Base-by-base conservation (phyloP, 2,329 filamentous ascomycete species). In the Trichoderma brevicompactum region DNA sequence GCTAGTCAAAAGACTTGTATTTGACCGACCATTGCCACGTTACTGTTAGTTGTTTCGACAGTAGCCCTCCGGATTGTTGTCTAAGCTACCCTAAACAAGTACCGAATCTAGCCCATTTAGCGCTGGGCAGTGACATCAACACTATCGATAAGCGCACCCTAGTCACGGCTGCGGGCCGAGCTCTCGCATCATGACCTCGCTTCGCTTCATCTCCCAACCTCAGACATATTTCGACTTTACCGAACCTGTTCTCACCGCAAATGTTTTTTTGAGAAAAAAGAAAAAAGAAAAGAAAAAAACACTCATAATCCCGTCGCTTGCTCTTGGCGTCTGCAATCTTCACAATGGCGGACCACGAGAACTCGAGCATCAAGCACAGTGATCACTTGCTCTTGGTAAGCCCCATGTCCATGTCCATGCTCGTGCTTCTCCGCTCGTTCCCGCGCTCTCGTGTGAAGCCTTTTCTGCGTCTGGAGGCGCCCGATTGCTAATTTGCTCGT, bases 311-410 rank as follows among this genome's bases (percentile, higher is more conserved):
- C 43, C 15, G 23, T 23, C 13, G 36, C n/a, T 23, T 32, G 32
- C 5, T 34, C 10, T 17, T 13, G 17, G 17, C 17, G 17, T 23
- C 44, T n/a, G 23, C 43, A 13, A 13, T 32, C 15, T 48, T 19
- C 32, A 62, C 7, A 1, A 89, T 89, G 87, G 85, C 82, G 49
- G 85, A 88, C 74, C 80, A 83, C 72, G 82, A 85, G 72, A 85
- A 86, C 64, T 86, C 86, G 58, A 89, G 88, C 77, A 84, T 94
- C 71, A 90, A 91, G 73, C 89, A 91, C 70, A 88, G 89, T 72
- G 87, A 87, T 68, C 91, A 94, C 74, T 84, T 94, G 54, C 85
- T 94, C 66, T 87, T 94, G 63, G 89, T 91, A 63, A 38, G 44
- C 67, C 62, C 19, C n/a, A 2, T 10, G 7, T n/a, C 23, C 60